These are phyloP conservation scores for Cenchrus purpureus DNA, from an alignment of 176 grass and related monocot species.

Conservation along the genomic window DNA sequence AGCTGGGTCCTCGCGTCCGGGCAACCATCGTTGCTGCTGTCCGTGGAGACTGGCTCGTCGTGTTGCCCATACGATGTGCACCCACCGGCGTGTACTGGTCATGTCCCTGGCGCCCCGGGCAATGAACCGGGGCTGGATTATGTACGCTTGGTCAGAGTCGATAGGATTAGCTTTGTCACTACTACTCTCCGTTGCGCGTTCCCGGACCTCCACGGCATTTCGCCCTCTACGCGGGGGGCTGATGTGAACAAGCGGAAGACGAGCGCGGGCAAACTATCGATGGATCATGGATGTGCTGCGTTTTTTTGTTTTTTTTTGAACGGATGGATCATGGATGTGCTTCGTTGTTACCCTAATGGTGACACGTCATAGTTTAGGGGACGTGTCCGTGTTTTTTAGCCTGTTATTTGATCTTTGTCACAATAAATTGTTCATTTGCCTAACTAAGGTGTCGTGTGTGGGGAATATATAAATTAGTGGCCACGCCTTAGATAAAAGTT, in stretches of 20 bases:
- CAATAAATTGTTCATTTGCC: too few relatives aligned
- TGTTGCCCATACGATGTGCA: neutral
- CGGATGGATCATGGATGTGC: too few relatives aligned
- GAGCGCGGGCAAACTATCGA: neutral
- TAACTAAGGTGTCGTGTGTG: too few relatives aligned
- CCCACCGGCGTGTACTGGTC: neutral
- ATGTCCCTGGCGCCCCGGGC: neutral
- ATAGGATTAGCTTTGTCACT: neutral
- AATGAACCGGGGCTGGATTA: neutral
- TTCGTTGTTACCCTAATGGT: too few relatives aligned
- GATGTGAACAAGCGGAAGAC: neutral
- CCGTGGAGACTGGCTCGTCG: neutral
- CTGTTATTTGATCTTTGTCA: too few relatives aligned
- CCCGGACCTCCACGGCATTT: conserved; percentile 27
- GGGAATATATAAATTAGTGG: too few relatives aligned
- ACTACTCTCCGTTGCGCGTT: neutral
- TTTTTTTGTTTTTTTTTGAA: too few relatives aligned
- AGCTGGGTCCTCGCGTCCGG: neutral
- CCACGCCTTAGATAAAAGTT: too few relatives aligned
- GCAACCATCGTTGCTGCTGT: neutral
- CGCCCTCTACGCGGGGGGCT: neutral
- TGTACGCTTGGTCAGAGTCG: too few relatives aligned
- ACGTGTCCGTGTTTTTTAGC: too few relatives aligned
- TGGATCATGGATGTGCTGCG: too few relatives aligned
- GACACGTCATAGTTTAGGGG: too few relatives aligned